Evolutionary conservation across 257 asterid species (phyloP).

Genomic region (Solanum lignicaule): DNA sequence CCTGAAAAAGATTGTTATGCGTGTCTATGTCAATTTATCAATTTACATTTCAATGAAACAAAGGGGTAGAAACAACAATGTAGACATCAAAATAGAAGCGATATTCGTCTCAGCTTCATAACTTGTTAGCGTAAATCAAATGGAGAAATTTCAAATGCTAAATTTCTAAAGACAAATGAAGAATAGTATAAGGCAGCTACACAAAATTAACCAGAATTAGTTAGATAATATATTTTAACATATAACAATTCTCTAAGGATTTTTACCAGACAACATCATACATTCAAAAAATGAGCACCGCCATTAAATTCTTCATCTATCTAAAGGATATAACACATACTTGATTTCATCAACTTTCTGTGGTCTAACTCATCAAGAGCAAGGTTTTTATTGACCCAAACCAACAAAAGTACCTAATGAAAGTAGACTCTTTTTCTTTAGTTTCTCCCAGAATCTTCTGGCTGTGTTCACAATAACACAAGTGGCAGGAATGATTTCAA

Average conservation of each 20-base stretch:
- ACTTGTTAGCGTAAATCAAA: not conserved
- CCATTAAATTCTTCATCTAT: not conserved
- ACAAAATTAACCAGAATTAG: not conserved
- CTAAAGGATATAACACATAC: not conserved
- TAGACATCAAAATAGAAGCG: not conserved
- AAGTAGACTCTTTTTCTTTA: not conserved
- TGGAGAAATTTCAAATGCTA: not conserved
- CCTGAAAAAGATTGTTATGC: not conserved
- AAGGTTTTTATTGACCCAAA: not conserved
- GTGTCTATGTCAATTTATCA: not conserved
- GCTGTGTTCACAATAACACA: not conserved
- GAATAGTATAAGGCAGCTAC: not conserved
- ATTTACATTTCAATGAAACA: not conserved
- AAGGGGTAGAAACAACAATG: not conserved
- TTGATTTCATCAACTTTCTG: not conserved
- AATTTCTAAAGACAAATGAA: not conserved
- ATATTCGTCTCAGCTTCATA: not conserved
- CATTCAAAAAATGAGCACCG: not conserved
- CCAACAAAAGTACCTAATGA: not conserved
- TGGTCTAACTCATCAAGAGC: not conserved
- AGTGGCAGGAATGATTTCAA: not conserved
- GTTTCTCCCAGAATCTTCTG: not conserved
- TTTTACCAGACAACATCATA: not conserved
- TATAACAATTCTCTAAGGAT: not conserved
- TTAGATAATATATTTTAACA: not conserved